Conservation (phyloP, 306 rosid genomes). For the Oxytropis ochrocephala region DNA sequence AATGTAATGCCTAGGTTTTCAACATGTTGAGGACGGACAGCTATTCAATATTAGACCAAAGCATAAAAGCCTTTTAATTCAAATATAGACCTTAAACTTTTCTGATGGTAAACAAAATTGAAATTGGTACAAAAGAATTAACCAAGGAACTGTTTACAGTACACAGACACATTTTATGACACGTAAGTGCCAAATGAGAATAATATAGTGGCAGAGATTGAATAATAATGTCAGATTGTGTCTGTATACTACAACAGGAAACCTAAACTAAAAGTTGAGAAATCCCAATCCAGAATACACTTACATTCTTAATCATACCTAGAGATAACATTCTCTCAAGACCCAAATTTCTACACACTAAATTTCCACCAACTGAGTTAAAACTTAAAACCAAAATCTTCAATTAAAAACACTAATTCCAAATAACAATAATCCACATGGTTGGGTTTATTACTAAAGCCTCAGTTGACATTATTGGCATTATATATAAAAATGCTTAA, state of each 20-base stretch:
- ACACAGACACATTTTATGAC: background rate
- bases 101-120: slow-evolving; percentile 1
- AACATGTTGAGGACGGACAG: slow-evolving; percentile 2
- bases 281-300: background rate
- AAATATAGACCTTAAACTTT: slow-evolving; percentile 2
- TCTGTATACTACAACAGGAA: slow-evolving; percentile 7
- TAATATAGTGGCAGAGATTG: background rate
- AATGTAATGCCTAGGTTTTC: slow-evolving; percentile 2
- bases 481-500: background rate
- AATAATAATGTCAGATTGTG: background rate
- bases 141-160: background rate
- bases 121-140: slow-evolving; percentile 1
- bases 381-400: background rate
- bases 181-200: background rate
- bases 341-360: background rate
- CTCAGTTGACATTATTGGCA: background rate
- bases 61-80: background rate
- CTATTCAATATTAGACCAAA: background rate
- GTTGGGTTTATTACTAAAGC: background rate
- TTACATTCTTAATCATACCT: background rate
- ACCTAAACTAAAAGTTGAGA: slow-evolving; percentile 6
- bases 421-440: slow-evolving; percentile 1
- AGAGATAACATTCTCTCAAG: slow-evolving; percentile 5
- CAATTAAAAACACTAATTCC: background rate
- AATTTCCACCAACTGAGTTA: background rate